Evolutionary conservation across 805 yeast species (phyloP).

Genomic region (Yamadazyma olivae): DNA sequence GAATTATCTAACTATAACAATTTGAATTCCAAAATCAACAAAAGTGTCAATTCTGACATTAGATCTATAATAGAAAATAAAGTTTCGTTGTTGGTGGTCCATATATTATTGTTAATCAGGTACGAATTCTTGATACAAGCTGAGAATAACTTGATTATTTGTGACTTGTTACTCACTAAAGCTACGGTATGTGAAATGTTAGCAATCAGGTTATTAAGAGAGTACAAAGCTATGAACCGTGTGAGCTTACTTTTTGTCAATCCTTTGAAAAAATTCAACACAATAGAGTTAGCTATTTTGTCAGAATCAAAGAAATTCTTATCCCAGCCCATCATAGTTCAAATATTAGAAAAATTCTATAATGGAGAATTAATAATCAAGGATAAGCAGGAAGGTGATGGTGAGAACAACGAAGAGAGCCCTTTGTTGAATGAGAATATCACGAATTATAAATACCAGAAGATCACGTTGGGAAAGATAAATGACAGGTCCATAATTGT

Average conservation of each 20-base stretch:
- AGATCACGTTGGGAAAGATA: constrained; percentile 28
- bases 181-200: constrained; percentile 52
- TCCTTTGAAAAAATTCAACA: constrained; percentile 45
- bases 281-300: constrained; percentile 50
- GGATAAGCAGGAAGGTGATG: constrained; percentile 13
- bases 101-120: constrained; percentile 30
- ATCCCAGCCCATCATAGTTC: constrained; percentile 49
- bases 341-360: constrained; percentile 47
- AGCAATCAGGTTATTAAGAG: constrained; percentile 48
- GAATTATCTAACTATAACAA: constrained; percentile 36
- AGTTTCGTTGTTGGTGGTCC: constrained; percentile 23
- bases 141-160: constrained; percentile 34
- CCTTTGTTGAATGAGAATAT: constrained; percentile 16
- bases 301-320: constrained; percentile 51
- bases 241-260: constrained; percentile 44
- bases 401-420: constrained; percentile 14
- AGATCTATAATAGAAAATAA: constrained; percentile 14
- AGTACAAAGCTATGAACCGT: constrained; percentile 39
- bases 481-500: constrained; percentile 30
- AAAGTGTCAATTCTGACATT: constrained; percentile 24
- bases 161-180: constrained; percentile 40
- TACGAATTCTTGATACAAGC: constrained; percentile 40
- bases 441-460: constrained; percentile 28
- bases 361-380: constrained; percentile 45
- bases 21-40: constrained; percentile 29